phyloP scores from a whole-genome alignment of 2,329 filamentous ascomycete genomes.

The Blastomyces silverae region DNA sequence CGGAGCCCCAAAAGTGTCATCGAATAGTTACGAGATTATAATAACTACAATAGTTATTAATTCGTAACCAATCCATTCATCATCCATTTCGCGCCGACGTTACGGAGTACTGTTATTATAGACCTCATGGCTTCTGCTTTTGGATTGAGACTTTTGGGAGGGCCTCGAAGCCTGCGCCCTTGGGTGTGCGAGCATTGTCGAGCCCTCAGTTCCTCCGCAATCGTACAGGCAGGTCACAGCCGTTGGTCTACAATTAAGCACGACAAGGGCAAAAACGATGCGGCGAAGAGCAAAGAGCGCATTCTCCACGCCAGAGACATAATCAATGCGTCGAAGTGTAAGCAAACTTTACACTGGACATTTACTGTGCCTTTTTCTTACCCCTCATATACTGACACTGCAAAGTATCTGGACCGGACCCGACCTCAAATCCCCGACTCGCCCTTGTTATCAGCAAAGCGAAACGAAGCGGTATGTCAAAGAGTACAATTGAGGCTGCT shows the following conservation, averaged over 20 bases:
- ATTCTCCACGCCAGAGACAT: constrained; percentile 64
- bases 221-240: constrained; percentile 64
- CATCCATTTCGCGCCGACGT: neutral
- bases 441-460: constrained; percentile 65
- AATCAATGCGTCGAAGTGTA: constrained; percentile 66
- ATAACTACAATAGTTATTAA: no score
- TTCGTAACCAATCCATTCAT: neutral
- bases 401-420: constrained; percentile 67
- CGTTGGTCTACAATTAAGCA: constrained; percentile 96
- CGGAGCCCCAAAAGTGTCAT: neutral
- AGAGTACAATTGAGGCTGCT: constrained; percentile 73
- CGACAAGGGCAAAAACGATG: constrained; percentile 81
- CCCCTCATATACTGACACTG: constrained; percentile 8
- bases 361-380: neutral
- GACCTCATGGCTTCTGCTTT: constrained; percentile 17
- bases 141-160: constrained; percentile 8
- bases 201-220: constrained; percentile 43
- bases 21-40: no score
- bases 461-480: constrained; percentile 81
- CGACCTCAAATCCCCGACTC: constrained; percentile 67
- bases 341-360: constrained; percentile 24
- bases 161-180: constrained; percentile 12
- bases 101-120: neutral
- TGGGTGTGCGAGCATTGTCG: constrained; percentile 34
- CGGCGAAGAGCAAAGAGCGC: constrained; percentile 64